Percentiles rank a stretch among this genome's conserved stretches.
phyloP scores from a whole-genome alignment of 495 filamentous ascomycete genomes.

The Cetradonia linearis region DNA sequence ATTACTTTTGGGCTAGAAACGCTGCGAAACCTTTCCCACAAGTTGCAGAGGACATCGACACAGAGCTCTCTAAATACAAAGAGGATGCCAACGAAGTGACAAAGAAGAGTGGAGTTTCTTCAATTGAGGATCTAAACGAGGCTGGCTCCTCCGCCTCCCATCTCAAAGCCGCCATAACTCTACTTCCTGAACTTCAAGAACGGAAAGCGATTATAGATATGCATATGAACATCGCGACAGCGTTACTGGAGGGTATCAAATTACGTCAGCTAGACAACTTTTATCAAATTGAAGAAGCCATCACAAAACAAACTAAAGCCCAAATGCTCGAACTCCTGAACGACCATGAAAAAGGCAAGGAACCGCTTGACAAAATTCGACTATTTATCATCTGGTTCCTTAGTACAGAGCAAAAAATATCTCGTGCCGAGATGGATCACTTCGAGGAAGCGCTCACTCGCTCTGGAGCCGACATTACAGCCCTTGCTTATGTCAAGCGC shows the following conservation, averaged over 20 bases:
- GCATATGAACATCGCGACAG: slow-evolving; percentile 98
- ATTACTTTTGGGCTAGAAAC: slow-evolving; percentile 97
- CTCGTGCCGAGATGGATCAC: slow-evolving; percentile 66
- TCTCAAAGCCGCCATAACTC: slow-evolving; percentile 87
- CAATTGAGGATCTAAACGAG: slow-evolving; percentile 87
- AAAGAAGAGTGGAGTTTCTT: slow-evolving; percentile 84
- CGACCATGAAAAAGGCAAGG: slow-evolving; percentile 67
- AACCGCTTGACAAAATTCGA: slow-evolving; percentile 79
- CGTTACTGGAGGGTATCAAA: slow-evolving; percentile 79
- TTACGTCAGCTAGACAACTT: slow-evolving; percentile 92
- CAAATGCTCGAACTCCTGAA: slow-evolving; percentile 85
- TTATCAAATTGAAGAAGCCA: slow-evolving; percentile 90
- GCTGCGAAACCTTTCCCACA: slow-evolving; percentile 90
- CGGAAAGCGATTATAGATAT: slow-evolving; percentile 87
- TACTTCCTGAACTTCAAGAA: slow-evolving; percentile 84
- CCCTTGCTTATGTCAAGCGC: slow-evolving; percentile 77
- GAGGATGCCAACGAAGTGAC: slow-evolving; percentile 93
- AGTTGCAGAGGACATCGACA: slow-evolving; percentile 91
- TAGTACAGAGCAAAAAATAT: slow-evolving; percentile 84
- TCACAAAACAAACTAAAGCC: slow-evolving; percentile 81
- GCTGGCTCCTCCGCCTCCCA: slow-evolving; percentile 82
- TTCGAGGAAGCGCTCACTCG: slow-evolving; percentile 79
- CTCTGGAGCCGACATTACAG: slow-evolving; percentile 60
- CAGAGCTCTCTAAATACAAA: slow-evolving; percentile 85
- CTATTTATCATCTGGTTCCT: slow-evolving; percentile 97